Evolutionary conservation across 768 basidiomycete genomes (phyloP).

Genomic region (Mycena rebaudengoi): DNA sequence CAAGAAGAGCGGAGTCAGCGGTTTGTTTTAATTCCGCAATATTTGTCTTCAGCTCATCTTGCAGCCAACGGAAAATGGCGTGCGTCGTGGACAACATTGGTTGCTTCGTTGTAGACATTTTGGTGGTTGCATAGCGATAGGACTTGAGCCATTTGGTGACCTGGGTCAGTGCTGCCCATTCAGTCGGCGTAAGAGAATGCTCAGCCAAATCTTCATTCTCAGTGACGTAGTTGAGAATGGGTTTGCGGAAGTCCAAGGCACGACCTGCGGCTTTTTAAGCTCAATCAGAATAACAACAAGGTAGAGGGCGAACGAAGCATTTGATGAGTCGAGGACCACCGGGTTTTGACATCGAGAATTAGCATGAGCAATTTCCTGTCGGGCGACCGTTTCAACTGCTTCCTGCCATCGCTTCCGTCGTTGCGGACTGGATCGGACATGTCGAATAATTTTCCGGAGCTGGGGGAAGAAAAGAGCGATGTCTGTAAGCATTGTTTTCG

Average conservation of each 20-base stretch:
- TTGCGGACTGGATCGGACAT: too few relatives aligned
- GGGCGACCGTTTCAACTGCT: too few relatives aligned
- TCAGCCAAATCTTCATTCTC: neutral
- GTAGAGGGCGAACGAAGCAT: too few relatives aligned
- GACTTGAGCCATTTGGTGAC: neutral
- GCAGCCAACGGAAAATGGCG: neutral
- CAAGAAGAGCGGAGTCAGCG: neutral
- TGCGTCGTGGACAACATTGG: neutral
- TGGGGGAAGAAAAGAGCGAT: neutral
- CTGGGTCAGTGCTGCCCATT: neutral
- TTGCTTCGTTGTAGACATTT: constrained; percentile 1
- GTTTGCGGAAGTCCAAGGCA: neutral
- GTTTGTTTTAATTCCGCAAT: neutral
- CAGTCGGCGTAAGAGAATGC: neutral
- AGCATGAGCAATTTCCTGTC: too few relatives aligned
- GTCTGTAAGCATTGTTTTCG: too few relatives aligned
- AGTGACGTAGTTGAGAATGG: neutral
- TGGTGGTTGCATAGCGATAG: neutral
- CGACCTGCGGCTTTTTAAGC: too few relatives aligned
- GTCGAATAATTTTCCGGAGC: constrained; percentile 1
- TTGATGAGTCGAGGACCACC: too few relatives aligned
- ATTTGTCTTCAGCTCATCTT: neutral
- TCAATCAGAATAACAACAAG: too few relatives aligned
- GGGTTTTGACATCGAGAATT: too few relatives aligned
- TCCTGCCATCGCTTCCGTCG: too few relatives aligned